These are phyloP conservation scores for Mortierella sp. DNA, from an alignment of 371 early-diverging fungal species.

Conservation along the genomic window DNA sequence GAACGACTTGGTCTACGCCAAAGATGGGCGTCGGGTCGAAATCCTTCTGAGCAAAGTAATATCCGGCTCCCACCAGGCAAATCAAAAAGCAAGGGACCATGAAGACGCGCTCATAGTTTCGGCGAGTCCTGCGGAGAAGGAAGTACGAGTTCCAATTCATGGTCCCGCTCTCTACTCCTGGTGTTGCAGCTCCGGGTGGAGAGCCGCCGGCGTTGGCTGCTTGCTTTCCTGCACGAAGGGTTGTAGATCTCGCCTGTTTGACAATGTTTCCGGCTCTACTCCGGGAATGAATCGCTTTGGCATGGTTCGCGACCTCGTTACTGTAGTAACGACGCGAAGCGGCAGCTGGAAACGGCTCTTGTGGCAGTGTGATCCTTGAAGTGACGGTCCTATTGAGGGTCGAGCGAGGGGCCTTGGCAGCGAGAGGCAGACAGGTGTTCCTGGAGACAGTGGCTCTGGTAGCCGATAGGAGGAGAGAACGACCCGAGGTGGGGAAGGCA, in stretches of 20 bases:
- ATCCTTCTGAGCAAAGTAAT: constrained; percentile 77
- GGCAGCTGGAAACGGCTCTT: neutral
- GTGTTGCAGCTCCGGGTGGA: neutral
- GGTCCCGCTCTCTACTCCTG: neutral
- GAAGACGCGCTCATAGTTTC: constrained; percentile 73
- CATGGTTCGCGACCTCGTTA: no score
- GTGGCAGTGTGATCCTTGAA: neutral
- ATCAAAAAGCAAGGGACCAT: constrained; percentile 68
- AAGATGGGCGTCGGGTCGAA: constrained; percentile 86
- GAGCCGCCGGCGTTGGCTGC: no score
- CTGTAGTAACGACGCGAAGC: no score
- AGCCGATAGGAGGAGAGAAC: neutral
- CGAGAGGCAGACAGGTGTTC: neutral
- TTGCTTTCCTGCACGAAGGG: constrained; percentile 5
- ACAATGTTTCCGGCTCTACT: no score
- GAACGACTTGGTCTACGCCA: constrained; percentile 81
- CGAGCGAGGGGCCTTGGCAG: constrained; percentile 11
- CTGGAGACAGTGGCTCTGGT: neutral
- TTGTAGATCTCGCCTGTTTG: neutral
- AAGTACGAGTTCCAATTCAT: constrained; percentile 83
- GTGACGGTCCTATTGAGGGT: constrained; percentile 10
- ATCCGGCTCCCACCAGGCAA: constrained; percentile 68
- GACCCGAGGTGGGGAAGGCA: neutral
- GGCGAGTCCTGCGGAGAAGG: constrained; percentile 73
- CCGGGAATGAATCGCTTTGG: no score